Evolutionary conservation across 73 alveolate genomes (phyloP).

Genomic region (Stentor roeselii): DNA sequence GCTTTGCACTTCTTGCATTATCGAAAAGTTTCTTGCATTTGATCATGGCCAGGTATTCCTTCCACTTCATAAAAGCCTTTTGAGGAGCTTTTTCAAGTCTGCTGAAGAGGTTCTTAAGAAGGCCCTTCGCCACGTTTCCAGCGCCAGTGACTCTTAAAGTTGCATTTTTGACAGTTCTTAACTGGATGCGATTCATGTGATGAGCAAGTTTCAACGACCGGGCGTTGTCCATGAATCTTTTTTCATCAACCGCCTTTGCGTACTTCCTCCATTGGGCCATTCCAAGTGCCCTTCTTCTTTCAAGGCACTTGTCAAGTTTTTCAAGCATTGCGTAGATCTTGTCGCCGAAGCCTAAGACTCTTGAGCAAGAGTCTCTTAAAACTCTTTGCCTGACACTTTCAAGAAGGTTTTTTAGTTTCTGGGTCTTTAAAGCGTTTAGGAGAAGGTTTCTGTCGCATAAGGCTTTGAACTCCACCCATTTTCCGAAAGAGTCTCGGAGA

Average conservation of each 20-base stretch:
- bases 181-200: not conserved
- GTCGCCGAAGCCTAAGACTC: not conserved
- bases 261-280: not conserved
- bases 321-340: not conserved
- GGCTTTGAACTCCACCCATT: not conserved
- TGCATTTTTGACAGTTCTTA: conserved; percentile 5
- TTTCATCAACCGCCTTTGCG: not conserved
- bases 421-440: not conserved
- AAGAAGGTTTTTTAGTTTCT: not conserved
- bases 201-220: not conserved
- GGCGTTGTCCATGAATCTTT: not conserved
- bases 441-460: not conserved
- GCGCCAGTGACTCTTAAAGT: not conserved
- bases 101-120: not conserved
- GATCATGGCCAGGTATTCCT: not conserved
- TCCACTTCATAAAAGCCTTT: not conserved
- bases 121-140: not conserved
- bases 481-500: not conserved
- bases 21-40: conserved; percentile 10
- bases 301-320: not conserved
- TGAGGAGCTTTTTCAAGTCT: not conserved
- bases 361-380: not conserved
- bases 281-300: not conserved
- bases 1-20: not conserved
- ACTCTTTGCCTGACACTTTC: not conserved